A percentile compares a stretch with the other conserved stretches of the same genome.
These are phyloP conservation scores for Tetrahymena borealis DNA, from an alignment of 73 alveolate species.

Conservation along the genomic window DNA sequence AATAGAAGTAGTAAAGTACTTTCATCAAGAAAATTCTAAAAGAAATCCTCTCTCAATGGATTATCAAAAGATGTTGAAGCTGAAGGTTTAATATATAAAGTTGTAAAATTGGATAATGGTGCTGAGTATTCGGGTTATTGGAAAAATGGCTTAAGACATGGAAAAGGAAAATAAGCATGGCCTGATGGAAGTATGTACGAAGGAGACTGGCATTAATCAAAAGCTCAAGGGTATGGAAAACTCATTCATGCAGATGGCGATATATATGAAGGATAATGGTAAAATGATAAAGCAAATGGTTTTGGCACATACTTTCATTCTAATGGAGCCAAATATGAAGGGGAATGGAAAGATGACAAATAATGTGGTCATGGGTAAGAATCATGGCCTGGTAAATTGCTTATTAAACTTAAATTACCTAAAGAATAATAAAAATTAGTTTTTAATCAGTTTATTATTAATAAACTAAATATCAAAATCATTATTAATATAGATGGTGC, in stretches of 20 bases:
- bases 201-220: conserved; percentile 42
- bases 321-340: conserved; percentile 30
- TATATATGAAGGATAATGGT: conserved; percentile 56
- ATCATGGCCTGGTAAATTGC: conserved; percentile 29
- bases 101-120: conserved; percentile 45
- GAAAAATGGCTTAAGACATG: conserved; percentile 65
- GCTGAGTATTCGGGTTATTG: conserved; percentile 74
- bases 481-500: conserved; percentile 35
- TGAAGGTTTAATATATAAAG: neutral
- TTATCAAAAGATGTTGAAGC: neutral
- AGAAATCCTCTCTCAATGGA: neutral
- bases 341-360: conserved; percentile 27
- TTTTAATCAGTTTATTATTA: conserved; percentile 9
- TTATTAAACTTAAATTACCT: no score
- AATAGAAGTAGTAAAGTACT: neutral
- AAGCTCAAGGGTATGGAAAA: conserved; percentile 26
- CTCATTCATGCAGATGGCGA: conserved; percentile 52
- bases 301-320: conserved; percentile 53
- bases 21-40: neutral
- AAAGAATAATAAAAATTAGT: no score
- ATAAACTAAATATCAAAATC: conserved; percentile 11
- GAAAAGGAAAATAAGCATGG: conserved; percentile 61
- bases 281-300: conserved; percentile 68
- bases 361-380: conserved; percentile 21
- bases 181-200: conserved; percentile 68